Evolutionary conservation across 1,284 basidiomycete species (phyloP), one percentile per base, ranked within the genome.

Genomic region (Ustilago shanxiensis): DNA sequence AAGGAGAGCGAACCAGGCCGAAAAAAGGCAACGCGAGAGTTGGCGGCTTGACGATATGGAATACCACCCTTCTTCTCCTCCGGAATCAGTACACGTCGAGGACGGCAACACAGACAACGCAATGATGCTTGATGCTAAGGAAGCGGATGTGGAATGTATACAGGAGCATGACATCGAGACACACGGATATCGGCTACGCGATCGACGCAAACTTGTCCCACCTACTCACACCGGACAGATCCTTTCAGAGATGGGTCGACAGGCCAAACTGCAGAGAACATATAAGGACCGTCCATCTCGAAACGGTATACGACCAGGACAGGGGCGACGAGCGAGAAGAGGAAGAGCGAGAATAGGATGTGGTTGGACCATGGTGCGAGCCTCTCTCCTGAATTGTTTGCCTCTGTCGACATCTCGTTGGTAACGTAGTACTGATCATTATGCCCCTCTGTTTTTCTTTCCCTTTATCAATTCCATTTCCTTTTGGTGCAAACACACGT

Each of bases 351-450:
- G 33, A 53, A 24, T 37, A 28, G 35, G 33, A 20, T 37, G 35
- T 41, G 35, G 66, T 26, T 68, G 71, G 66, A 47, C 47, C 39
- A 55, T 54, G 61, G 65, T 67, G 65, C 71, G 66, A 53, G 39
- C 65, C 58, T 33, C 50, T 29, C 33, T 14, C 58, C 55, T 60
- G 31, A 26, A 10, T 49, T 49, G 31, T 28, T 16, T 44, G 50
- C n/a, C 9, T 26, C 41, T 28, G 9, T 26, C 1, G 11, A 14
- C 24, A 20, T 22, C 18, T 13, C 6, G 8, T n/a, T 1, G 14
- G 35, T n/a, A 22, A 2, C 18, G 39, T 18, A 8, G 29, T 22
- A 39, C 66, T 73, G 54, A 73, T 58, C 2, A 24, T 20, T 4
- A 8, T 37, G 47, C 5, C 3, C 22, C 13, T 49, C 47, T 24